Evolutionary conservation across 2,329 filamentous ascomycete genomes (phyloP), one percentile per base, ranked within the genome.

Genomic region (Biscogniauxia sp.): DNA sequence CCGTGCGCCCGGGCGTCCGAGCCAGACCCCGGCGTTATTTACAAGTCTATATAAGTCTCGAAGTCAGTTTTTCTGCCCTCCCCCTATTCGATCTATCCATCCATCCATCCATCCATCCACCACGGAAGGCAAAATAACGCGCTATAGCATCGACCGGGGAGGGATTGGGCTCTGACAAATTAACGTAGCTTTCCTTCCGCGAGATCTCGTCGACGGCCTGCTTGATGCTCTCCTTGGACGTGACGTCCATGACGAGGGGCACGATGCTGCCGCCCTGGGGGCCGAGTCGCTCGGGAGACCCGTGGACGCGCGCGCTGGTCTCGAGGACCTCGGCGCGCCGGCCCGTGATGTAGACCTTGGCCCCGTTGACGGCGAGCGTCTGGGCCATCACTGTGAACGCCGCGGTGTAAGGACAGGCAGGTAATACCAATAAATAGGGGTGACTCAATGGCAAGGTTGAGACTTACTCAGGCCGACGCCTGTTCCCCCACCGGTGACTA

Each of bases 21-120:
- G 60, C 58, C 56, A 82, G 58, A 84, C 77, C 1, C 82, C 81
- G 8, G 81, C 81, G 57, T 83, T 83, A 69, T 83, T 84, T 20
- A 84, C 79, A 6, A 84, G 75, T 25, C 71, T 73, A 19, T 11
- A 1, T 32, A 3, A 13, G 17, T 6, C 23, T 1, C 17, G 19
- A n/a, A 54, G 17, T 51, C 50, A 51, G 50, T 50, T 13, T 13
- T 19, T 20, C 17, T 20, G 6, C 50, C 50, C 5, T n/a, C 5
- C 19, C 50, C 50, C 49, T 51, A 51, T 51, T 20, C n/a, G n/a
- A n/a, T n/a, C 17, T 23, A 23, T 23, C 23, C 5, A 23, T 23
- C 23, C 5, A 23, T n/a, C 6, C 19, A 20, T 32, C 28, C 6
- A 32, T 32, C 11, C 45, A 17, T 50, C 17, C 20, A 54, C 37